Evolutionary conservation across 2,329 filamentous ascomycete genomes (phyloP), one percentile per base, ranked within the genome.

Genomic region (Hypoxylon sp.): DNA sequence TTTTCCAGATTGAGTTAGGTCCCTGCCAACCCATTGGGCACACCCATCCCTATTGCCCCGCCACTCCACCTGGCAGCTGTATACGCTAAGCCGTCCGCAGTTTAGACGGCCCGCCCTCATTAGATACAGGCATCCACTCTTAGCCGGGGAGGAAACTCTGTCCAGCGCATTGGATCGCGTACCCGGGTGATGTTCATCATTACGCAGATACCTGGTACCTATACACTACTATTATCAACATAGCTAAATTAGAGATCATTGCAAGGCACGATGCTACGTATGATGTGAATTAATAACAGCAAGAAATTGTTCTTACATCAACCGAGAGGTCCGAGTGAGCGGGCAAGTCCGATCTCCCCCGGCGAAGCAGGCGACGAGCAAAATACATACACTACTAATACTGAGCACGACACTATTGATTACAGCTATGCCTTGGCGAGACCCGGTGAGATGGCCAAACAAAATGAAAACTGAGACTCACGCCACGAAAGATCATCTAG

Each of bases 71-170:
- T 49, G 2, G 40, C 22, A 50, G 24, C 24, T 9, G 14, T 18
- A n/a, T n/a, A n/a, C n/a, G n/a, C 24, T 53, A 40, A 58, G 48
- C 46, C 38, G 4, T 24, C 32, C 42, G 9, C 24, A 48, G 46
- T n/a, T 33, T 48, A 63, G 48, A 20, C 40, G 30, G 28, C 38
- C 48, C 46, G 49, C 32, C 33, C 33, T 38, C 42, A 50, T 36
- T 55, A 20, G 36, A 11, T 40, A 40, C 36, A 20, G 9, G 36
- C 36, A 40, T 40, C 36, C 36, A 40, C 36, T 40, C n/a, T 3
- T 2, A 38, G 36, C 16, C 20, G 30, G 38, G 12, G 28, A 38
- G 28, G 44, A 46, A 26, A 46, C 22, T 46, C 16, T 51, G 26
- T 11, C 20, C 22, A 44, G 36, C 9, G 50, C 26, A 44, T 53